Percentiles rank a stretch among this genome's conserved stretches.
Conservation (phyloP, 441 rosid genomes). For the Breynia disticha region DNA sequence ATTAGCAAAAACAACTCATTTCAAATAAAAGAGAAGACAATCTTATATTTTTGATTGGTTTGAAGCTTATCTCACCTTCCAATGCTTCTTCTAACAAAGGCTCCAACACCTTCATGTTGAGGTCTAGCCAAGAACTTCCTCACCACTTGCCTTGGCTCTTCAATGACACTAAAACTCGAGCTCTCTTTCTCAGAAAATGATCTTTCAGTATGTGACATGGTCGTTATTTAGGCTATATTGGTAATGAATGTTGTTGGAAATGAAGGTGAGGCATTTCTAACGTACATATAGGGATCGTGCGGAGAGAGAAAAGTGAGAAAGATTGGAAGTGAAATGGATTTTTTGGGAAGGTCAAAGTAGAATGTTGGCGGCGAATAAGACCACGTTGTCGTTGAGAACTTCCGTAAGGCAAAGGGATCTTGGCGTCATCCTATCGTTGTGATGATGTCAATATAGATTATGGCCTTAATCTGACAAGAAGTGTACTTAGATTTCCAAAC, state of each 20-base stretch:
- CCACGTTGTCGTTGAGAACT: constrained; percentile 15
- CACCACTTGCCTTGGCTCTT: constrained; percentile 46
- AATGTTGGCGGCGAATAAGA: constrained; percentile 33
- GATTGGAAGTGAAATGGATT: background rate
- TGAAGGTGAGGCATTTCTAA: background rate
- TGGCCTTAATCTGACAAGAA: constrained; percentile 10
- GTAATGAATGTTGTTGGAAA: constrained; percentile 4
- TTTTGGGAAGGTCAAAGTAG: constrained; percentile 35
- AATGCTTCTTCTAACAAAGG: constrained; percentile 80
- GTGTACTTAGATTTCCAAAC: too few relatives aligned
- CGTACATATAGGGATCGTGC: constrained; percentile 20
- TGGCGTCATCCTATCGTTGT: constrained; percentile 38
- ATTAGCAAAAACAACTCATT: constrained; percentile 9
- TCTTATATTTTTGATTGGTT: background rate
- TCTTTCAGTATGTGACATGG: background rate
- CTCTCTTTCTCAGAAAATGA: constrained; percentile 23
- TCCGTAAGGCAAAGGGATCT: constrained; percentile 13
- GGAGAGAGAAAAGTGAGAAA: background rate
- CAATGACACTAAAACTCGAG: constrained; percentile 3
- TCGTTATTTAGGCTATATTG: background rate
- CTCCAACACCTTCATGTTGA: constrained; percentile 77
- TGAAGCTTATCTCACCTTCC: constrained; percentile 45
- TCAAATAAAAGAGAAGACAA: background rate
- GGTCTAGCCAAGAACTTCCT: constrained; percentile 76
- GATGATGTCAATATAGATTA: constrained; percentile 24